phyloP scores from a whole-genome alignment of 2,329 filamentous ascomycete genomes.

The Podosphaera leucotricha region DNA sequence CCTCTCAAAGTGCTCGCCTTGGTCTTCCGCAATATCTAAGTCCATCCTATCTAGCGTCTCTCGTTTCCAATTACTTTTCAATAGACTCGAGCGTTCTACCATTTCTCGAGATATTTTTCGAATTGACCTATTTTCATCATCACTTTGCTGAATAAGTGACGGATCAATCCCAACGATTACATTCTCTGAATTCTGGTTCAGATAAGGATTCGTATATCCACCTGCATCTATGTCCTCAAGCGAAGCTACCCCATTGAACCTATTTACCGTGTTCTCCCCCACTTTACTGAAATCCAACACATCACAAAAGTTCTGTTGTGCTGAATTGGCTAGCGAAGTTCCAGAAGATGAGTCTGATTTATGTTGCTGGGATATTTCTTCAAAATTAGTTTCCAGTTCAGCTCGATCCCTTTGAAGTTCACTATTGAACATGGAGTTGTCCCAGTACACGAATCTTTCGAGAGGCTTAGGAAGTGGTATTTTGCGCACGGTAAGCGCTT shows the following conservation, averaged over 20 bases:
- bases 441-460: slow-evolving; percentile 21
- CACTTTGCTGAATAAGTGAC: slow-evolving; percentile 1
- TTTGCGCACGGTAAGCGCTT: slow-evolving; percentile 18
- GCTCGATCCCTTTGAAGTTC: slow-evolving; percentile 18
- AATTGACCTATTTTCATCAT: neutral
- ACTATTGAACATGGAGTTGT: slow-evolving; percentile 27
- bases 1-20: neutral
- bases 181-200: slow-evolving; percentile 1
- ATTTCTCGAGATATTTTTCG: slow-evolving; percentile 13
- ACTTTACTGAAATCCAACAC: neutral
- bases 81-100: slow-evolving; percentile 9
- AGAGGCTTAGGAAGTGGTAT: slow-evolving; percentile 19
- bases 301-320: slow-evolving; percentile 11
- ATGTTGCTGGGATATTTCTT: neutral
- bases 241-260: neutral
- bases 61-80: neutral
- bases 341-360: slow-evolving; percentile 1
- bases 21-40: slow-evolving; percentile 6
- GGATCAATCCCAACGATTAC: slow-evolving; percentile 12
- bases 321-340: slow-evolving; percentile 5
- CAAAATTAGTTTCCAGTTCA: slow-evolving; percentile 1
- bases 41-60: slow-evolving; percentile 13
- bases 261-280: neutral
- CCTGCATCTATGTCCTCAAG: neutral
- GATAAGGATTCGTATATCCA: neutral